These are phyloP conservation scores for Venturiaceae sp. DNA, from an alignment of 2,329 filamentous ascomycete species.

Conservation along the genomic window DNA sequence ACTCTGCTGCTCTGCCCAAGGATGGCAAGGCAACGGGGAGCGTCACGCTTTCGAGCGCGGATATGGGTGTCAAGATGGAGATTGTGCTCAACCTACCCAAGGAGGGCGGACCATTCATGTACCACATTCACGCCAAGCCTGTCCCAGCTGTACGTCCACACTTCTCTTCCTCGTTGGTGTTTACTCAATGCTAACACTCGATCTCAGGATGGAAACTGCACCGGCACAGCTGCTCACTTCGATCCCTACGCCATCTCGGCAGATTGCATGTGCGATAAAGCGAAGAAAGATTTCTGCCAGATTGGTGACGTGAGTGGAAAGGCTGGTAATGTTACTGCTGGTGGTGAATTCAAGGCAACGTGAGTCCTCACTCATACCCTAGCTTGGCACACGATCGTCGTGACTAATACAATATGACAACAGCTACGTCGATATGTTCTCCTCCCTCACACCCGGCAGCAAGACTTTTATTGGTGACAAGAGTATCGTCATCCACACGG, in stretches of 20 bases:
- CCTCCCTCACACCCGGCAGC: neutral
- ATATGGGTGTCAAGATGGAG: slow-evolving; percentile 25
- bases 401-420: neutral
- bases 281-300: slow-evolving; percentile 4
- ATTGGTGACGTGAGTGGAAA: slow-evolving; percentile 10
- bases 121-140: slow-evolving; percentile 8
- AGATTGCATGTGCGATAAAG: slow-evolving; percentile 4
- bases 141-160: neutral
- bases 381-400: neutral
- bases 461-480: neutral
- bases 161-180: too few relatives aligned
- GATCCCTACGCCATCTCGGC: slow-evolving; percentile 8
- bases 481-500: slow-evolving; percentile 1
- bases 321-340: slow-evolving; percentile 6
- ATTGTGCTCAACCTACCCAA: slow-evolving; percentile 30
- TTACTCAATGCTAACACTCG: neutral
- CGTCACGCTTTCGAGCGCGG: neutral
- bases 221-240: slow-evolving; percentile 2
- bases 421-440: slow-evolving; percentile 3
- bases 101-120: slow-evolving; percentile 21
- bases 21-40: neutral
- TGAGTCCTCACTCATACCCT: neutral
- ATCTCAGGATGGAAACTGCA: slow-evolving; percentile 7
- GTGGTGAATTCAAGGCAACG: neutral
- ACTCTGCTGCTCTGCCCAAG: slow-evolving; percentile 18